Percentiles rank a stretch among this genome's conserved stretches.
These are phyloP conservation scores for Ligustrum vulgare DNA, from an alignment of 257 asterid genomes.

Conservation along the genomic window DNA sequence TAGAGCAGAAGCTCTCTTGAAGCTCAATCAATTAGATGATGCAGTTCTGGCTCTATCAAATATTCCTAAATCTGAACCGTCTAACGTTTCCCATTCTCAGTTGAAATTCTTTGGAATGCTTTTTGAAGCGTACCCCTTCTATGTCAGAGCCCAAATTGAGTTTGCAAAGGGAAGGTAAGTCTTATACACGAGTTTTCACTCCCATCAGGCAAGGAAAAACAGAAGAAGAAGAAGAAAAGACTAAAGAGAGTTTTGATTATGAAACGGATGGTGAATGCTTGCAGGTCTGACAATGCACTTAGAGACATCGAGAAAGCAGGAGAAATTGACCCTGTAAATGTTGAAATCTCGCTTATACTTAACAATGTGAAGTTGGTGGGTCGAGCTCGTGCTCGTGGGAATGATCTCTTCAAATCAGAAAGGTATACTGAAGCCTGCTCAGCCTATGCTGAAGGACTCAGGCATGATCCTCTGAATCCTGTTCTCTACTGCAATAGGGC, in stretches of 20 bases:
- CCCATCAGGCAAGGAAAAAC: neutral
- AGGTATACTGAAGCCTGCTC: conserved; percentile 91
- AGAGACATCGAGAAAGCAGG: conserved; percentile 62
- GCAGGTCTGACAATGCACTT: conserved; percentile 81
- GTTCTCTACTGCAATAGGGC: conserved; percentile 94
- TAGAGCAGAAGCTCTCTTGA: conserved; percentile 84
- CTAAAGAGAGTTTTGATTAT: conserved; percentile 13
- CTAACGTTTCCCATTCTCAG: conserved; percentile 30
- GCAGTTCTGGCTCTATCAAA: conserved; percentile 51
- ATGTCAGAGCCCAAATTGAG: conserved; percentile 71
- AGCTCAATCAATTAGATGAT: conserved; percentile 69
- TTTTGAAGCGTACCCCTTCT: conserved; percentile 62
- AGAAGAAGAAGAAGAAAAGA: no score
- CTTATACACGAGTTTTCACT: neutral
- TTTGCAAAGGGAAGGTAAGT: conserved; percentile 80
- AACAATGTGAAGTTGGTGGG: conserved; percentile 60
- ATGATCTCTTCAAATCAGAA: conserved; percentile 80
- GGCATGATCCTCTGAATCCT: conserved; percentile 74
- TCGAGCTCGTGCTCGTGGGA: conserved; percentile 87
- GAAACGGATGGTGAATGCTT: conserved; percentile 25
- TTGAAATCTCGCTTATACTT: conserved; percentile 54
- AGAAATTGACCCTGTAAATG: conserved; percentile 55
- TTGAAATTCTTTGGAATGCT: conserved; percentile 60
- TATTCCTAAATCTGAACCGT: conserved; percentile 36
- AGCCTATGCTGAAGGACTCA: conserved; percentile 86